Conservation (phyloP, 2,329 filamentous ascomycete genomes). For the Aspergillus luchuensis region DNA sequence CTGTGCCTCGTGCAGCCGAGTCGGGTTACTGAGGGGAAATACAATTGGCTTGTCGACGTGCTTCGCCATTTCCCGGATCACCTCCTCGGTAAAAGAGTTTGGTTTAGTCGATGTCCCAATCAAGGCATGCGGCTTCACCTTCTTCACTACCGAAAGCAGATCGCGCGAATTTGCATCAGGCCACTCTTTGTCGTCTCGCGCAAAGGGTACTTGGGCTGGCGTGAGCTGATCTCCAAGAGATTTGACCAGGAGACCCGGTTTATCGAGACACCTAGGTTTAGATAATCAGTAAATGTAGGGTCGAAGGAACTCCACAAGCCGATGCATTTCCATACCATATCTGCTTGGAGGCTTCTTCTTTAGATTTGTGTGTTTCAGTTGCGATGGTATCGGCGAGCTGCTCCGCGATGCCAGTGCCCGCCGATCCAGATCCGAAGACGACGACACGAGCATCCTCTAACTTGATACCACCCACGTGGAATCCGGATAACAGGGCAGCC, state of each 20-base stretch:
- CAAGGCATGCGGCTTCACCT: slow-evolving; percentile 76
- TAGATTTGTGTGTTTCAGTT: slow-evolving; percentile 60
- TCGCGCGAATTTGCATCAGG: slow-evolving; percentile 55
- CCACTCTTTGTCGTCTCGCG: slow-evolving; percentile 67
- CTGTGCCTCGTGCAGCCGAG: slow-evolving; percentile 76
- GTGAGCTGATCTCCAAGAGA: slow-evolving; percentile 64
- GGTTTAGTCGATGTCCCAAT: slow-evolving; percentile 82
- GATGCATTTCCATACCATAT: background rate
- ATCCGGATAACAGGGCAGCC: slow-evolving; percentile 75
- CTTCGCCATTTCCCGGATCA: slow-evolving; percentile 73
- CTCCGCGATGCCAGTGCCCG: slow-evolving; percentile 82
- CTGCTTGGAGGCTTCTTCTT: background rate
- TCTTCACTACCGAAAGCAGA: slow-evolving; percentile 67
- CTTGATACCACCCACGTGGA: slow-evolving; percentile 68
- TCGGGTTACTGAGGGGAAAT: slow-evolving; percentile 84
- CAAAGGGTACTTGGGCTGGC: slow-evolving; percentile 67
- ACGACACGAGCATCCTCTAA: slow-evolving; percentile 71
- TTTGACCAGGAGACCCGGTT: slow-evolving; percentile 72
- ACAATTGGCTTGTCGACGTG: slow-evolving; percentile 73
- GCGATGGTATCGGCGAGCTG: slow-evolving; percentile 79
- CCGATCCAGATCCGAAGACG: slow-evolving; percentile 78
- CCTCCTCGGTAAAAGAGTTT: slow-evolving; percentile 71
- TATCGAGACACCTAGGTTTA: slow-evolving; percentile 71
- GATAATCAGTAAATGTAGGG: background rate
- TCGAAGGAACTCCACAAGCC: background rate